Evolutionary conservation across 495 filamentous ascomycete species (phyloP).

Genomic region (Mycothermus thermophilus): DNA sequence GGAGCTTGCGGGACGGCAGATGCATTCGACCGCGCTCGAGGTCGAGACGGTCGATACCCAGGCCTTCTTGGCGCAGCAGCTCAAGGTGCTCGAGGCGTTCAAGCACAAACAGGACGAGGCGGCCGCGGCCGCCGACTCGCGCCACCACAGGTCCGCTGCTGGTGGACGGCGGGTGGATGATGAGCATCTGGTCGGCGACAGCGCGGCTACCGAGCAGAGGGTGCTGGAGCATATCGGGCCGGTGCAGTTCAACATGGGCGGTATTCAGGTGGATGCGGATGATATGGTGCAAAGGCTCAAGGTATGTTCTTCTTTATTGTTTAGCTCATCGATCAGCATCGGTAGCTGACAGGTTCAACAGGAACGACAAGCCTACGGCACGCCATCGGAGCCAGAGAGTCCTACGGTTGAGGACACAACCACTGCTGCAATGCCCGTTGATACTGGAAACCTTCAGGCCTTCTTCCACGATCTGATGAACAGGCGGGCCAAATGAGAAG

Average conservation of each 20-base stretch:
- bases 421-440: slow-evolving; percentile 24
- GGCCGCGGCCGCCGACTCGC: slow-evolving; percentile 32
- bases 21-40: slow-evolving; percentile 44
- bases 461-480: slow-evolving; percentile 39
- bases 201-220: slow-evolving; percentile 33
- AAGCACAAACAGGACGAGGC: slow-evolving; percentile 48
- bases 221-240: slow-evolving; percentile 87
- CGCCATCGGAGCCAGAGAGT: slow-evolving; percentile 22
- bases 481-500: slow-evolving; percentile 10
- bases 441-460: slow-evolving; percentile 35
- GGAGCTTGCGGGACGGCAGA: slow-evolving; percentile 34
- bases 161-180: slow-evolving; percentile 20
- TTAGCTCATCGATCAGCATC: not conserved
- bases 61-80: slow-evolving; percentile 58
- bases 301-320: slow-evolving; percentile 31
- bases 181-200: slow-evolving; percentile 6
- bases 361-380: slow-evolving; percentile 34
- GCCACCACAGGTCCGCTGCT: too few species aligned
- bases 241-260: slow-evolving; percentile 93
- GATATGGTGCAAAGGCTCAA: slow-evolving; percentile 84
- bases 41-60: slow-evolving; percentile 66
- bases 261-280: slow-evolving; percentile 92
- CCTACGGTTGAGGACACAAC: slow-evolving; percentile 17
- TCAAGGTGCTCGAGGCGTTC: slow-evolving; percentile 57
- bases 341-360: too few species aligned